phyloP scores from a whole-genome alignment of 306 rosid species.

The barrel medic (Medicago truncatula) region MtrunA17r5.0-ANR NC_053046.1:40736501-40737000 shows the following conservation, averaged over 20 bases:
- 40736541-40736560: too few species aligned
- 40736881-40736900: slow-evolving; percentile 71
- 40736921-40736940: slow-evolving; percentile 66
- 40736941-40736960: slow-evolving; percentile 72
- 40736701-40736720: background rate
- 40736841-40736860: slow-evolving; percentile 68
- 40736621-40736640: background rate
- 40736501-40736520: too few species aligned
- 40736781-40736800: slow-evolving; percentile 66
- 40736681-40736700: background rate
- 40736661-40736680: background rate
- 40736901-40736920: slow-evolving; percentile 64
- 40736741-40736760: slow-evolving; percentile 49
- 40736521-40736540: too few species aligned
- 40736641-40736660: background rate
- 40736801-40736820: slow-evolving; percentile 73
- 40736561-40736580: background rate
- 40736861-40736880: slow-evolving; percentile 83
- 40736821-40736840: slow-evolving; percentile 78
- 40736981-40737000: slow-evolving; percentile 51
- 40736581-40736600: background rate
- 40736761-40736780: slow-evolving; percentile 56
- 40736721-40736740: slow-evolving; percentile 62
- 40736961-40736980: background rate
- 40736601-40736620: background rate